Evolutionary conservation across 352 stramenopile species (phyloP).

Genomic region (Globisporangium acanthophoron): DNA sequence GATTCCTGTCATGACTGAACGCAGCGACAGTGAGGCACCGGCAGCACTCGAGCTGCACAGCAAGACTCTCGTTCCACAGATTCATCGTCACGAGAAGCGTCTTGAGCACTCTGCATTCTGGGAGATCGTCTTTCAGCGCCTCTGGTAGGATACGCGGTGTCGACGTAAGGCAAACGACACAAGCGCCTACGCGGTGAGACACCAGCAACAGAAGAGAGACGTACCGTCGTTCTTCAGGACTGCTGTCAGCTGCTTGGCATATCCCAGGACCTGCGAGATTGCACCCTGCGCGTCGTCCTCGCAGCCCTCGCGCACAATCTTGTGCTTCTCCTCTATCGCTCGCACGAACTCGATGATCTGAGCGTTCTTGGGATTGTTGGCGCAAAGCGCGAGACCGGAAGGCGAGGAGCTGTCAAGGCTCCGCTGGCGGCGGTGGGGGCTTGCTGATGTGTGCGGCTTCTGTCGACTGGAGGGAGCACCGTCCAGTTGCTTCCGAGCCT

Average conservation of each 20-base stretch:
- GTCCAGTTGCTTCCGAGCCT: conserved; percentile 5
- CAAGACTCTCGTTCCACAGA: conserved; percentile 33
- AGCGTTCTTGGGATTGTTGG: conserved; percentile 39
- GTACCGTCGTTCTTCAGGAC: conserved; percentile 47
- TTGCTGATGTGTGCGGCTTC: conserved; percentile 6
- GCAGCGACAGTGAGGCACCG: conserved; percentile 73
- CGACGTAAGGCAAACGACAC: too few species aligned
- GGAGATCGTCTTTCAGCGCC: conserved; percentile 73
- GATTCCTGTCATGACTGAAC: conserved; percentile 74
- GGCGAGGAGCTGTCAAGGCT: conserved; percentile 36
- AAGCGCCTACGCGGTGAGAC: not conserved
- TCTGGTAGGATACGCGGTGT: conserved; percentile 11
- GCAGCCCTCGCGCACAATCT: conserved; percentile 10
- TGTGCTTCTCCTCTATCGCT: conserved; percentile 17
- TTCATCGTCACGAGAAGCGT: conserved; percentile 60
- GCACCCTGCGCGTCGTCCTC: conserved; percentile 11
- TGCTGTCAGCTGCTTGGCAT: conserved; percentile 40
- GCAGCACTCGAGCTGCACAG: conserved; percentile 74
- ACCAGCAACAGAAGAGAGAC: conserved; percentile 6
- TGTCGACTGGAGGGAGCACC: not conserved
- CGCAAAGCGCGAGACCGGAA: conserved; percentile 15
- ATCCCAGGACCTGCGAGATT: conserved; percentile 27
- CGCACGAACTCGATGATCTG: conserved; percentile 35
- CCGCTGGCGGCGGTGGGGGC: conserved; percentile 31
- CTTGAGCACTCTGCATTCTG: conserved; percentile 55